phyloP scores from a whole-genome alignment of 2,329 filamentous ascomycete genomes.

The Aspergillus amoenus region DNA sequence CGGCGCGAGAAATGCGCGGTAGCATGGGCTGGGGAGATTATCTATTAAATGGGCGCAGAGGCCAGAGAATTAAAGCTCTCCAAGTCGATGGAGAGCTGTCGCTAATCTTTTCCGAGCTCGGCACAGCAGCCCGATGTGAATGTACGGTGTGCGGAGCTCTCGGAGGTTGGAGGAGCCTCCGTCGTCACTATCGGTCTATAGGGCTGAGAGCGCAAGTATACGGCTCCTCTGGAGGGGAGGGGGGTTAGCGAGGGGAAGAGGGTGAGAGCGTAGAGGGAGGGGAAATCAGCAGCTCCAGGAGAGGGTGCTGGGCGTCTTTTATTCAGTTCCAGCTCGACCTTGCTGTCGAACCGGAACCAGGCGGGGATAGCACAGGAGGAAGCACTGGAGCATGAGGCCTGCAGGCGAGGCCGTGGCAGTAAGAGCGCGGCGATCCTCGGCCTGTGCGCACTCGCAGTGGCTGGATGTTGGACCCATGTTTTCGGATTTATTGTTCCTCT shows the following conservation, averaged over 20 bases:
- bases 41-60: conserved; percentile 1
- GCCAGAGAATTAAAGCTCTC: background rate
- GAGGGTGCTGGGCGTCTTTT: conserved; percentile 16
- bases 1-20: conserved; percentile 23
- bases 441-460: background rate
- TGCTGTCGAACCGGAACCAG: conserved; percentile 23
- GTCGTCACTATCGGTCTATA: conserved; percentile 1
- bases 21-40: conserved; percentile 22
- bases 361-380: conserved; percentile 27
- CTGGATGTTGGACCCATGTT: background rate
- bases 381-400: background rate
- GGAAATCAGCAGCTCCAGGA: background rate
- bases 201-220: background rate
- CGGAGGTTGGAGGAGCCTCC: background rate
- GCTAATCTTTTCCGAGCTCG: background rate
- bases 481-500: conserved; percentile 3
- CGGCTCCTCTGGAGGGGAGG: background rate
- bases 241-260: background rate
- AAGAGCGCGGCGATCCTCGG: conserved; percentile 15
- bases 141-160: conserved; percentile 2
- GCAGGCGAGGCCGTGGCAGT: conserved; percentile 11
- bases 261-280: background rate
- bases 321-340: conserved; percentile 13
- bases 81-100: background rate
- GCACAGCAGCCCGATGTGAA: background rate